A percentile compares a stretch with the other conserved stretches of the same genome.
These are phyloP conservation scores for Cicer bijugum DNA, from an alignment of 306 rosid species.

Conservation along the genomic window DNA sequence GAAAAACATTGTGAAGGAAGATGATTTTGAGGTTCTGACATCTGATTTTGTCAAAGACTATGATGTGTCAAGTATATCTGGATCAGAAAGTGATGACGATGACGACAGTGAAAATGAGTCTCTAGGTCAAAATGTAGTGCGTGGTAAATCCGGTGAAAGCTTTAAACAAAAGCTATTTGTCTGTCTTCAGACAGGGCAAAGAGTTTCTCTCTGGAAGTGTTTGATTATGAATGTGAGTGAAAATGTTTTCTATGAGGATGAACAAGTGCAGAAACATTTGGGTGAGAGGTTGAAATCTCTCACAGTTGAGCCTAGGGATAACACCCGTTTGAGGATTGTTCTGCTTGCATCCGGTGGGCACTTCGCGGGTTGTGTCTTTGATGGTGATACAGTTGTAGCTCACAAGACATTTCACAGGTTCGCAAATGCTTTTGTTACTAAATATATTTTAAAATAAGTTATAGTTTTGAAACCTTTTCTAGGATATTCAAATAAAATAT, in stretches of 20 bases:
- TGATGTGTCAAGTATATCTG: conserved; percentile 94
- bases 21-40: conserved; percentile 85
- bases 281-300: conserved; percentile 61
- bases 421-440: conserved; percentile 33
- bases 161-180: conserved; percentile 64
- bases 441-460: not conserved
- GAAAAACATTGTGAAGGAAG: conserved; percentile 86
- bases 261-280: conserved; percentile 52
- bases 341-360: conserved; percentile 94
- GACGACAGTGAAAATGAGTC: conserved; percentile 52
- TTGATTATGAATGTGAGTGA: conserved; percentile 71
- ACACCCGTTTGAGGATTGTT: conserved; percentile 67
- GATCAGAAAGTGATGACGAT: conserved; percentile 83
- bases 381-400: conserved; percentile 77
- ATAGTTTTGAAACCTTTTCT: not conserved
- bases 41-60: conserved; percentile 80
- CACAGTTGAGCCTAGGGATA: conserved; percentile 69
- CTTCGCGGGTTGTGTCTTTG: conserved; percentile 92
- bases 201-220: conserved; percentile 83
- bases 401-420: conserved; percentile 98
- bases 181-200: conserved; percentile 65
- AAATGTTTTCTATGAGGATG: conserved; percentile 51
- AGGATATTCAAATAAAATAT: not conserved
- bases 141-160: conserved; percentile 47
- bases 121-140: conserved; percentile 40